phyloP scores from a whole-genome alignment of 2,329 filamentous ascomycete genomes.

The Phoma sp. region DNA sequence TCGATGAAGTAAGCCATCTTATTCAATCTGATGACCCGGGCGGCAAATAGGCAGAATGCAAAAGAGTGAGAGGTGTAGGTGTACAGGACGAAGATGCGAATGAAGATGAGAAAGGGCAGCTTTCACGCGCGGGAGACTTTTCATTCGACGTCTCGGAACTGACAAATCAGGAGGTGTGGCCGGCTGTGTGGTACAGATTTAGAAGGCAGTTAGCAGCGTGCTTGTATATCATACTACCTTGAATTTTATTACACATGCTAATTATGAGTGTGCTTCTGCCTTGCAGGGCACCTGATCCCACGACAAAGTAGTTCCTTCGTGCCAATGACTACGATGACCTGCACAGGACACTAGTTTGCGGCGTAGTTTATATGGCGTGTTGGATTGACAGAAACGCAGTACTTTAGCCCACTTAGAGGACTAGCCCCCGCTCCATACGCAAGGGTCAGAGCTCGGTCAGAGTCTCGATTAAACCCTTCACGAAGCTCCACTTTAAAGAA shows the following conservation, averaged over 20 bases:
- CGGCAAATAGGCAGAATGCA: no score
- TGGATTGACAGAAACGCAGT: neutral
- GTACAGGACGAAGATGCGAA: no score
- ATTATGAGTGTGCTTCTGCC: neutral
- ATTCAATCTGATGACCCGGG: no score
- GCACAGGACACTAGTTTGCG: neutral
- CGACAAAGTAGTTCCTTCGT: neutral
- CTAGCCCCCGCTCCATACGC: no score
- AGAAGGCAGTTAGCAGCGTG: neutral
- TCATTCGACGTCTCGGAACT: no score
- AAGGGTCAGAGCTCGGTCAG: no score
- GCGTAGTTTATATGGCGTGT: slow-evolving; percentile 3
- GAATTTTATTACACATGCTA: neutral
- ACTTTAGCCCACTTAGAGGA: no score
- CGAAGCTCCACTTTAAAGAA: no score
- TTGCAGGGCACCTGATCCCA: slow-evolving; percentile 3
- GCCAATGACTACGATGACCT: neutral
- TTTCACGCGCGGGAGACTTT: no score
- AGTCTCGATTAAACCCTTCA: no score
- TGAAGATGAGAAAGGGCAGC: no score
- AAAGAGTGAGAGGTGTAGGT: no score
- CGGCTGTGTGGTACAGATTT: neutral
- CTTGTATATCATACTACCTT: neutral
- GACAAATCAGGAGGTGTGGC: neutral
- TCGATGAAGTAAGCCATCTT: slow-evolving; percentile 23